Percentiles rank a stretch among this genome's conserved stretches.
phyloP scores from a whole-genome alignment of 1,139 yeast genomes.

The Kodamaea fungicola region DNA sequence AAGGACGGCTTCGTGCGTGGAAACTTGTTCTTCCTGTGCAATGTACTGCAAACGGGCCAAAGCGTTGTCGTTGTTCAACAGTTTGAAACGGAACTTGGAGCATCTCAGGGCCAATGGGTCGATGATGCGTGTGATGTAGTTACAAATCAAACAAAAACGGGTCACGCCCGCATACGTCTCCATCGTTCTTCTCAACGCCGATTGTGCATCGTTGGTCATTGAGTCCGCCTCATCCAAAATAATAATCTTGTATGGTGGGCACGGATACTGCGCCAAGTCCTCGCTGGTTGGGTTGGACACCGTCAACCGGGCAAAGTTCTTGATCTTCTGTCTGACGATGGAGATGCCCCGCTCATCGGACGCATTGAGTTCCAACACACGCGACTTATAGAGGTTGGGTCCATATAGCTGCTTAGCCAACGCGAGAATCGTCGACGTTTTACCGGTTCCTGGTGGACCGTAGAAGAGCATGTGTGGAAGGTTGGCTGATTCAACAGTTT shows the following conservation, averaged over 20 bases:
- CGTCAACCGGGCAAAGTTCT: conserved; percentile 84
- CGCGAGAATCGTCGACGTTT: conserved; percentile 89
- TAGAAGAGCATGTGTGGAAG: conserved; percentile 94
- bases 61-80: conserved; percentile 70
- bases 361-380: conserved; percentile 91
- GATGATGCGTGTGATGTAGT: conserved; percentile 91
- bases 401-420: conserved; percentile 81
- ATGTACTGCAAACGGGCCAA: conserved; percentile 61
- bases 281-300: conserved; percentile 76
- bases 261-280: conserved; percentile 73
- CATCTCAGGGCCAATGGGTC: conserved; percentile 96
- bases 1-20: conserved; percentile 43
- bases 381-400: conserved; percentile 60
- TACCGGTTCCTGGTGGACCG: conserved; percentile 98
- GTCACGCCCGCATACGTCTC: conserved; percentile 90
- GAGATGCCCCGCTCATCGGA: conserved; percentile 96
- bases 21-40: conserved; percentile 50
- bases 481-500: conserved; percentile 75
- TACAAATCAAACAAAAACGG: conserved; percentile 89
- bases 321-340: conserved; percentile 88
- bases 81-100: conserved; percentile 87
- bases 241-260: conserved; percentile 89
- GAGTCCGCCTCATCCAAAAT: conserved; percentile 95
- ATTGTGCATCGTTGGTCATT: conserved; percentile 98
- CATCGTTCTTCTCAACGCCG: conserved; percentile 94